Evolutionary conservation across 139 green algal genomes (phyloP), one percentile per base, ranked within the genome.

Genomic region (Raphidocelis subcapitata): DNA sequence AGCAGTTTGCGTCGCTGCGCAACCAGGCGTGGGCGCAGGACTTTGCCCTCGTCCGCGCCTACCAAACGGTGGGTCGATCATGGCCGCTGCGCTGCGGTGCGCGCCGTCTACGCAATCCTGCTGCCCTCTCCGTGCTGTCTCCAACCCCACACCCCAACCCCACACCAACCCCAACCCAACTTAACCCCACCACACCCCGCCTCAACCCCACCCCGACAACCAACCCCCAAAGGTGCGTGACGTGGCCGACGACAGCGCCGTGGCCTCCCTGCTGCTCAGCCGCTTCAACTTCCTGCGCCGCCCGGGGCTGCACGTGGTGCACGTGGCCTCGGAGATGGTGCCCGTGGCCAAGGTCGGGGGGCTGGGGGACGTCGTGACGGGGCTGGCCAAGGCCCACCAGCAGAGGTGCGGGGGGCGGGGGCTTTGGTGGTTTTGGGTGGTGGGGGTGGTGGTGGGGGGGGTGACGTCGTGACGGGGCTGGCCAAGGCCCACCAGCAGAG

Each of bases 331-430:
- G 1, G 95, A 99, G 80, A 98, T 98, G 95, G 93, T 95, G 33
- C 95, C 95, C n/a, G 92, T 99, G 55, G 92, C 92, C 8, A 99
- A 99, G 92, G 89, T 96, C 41, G 94, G 95, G 18, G 95, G 95
- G 35, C 90, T 99, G 80, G 94, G 90, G 21, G 95, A 99, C 74
- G 95, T 99, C 36, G 95, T 98, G 28, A 97, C 94, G 8, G 85
- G 85, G 8, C 84, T 99, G 69, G 89, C 82, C 2, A 81, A 94
- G 1, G 95, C 94, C 2, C 94, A 98, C 63, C 63, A 91, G 72
- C 41, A 49, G 41, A 49, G 41, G 89, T 98, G 24, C 72, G 92
- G 77, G 95, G 98, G 55, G 65, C 90, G 72, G 95, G 95, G 8
- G 91, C 98, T 75, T 52, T 68, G 2, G 81, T 87, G 20, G n/a